phyloP scores from a whole-genome alignment of 176 grass and related monocot genomes.

The Lolium rigidum region DNA sequence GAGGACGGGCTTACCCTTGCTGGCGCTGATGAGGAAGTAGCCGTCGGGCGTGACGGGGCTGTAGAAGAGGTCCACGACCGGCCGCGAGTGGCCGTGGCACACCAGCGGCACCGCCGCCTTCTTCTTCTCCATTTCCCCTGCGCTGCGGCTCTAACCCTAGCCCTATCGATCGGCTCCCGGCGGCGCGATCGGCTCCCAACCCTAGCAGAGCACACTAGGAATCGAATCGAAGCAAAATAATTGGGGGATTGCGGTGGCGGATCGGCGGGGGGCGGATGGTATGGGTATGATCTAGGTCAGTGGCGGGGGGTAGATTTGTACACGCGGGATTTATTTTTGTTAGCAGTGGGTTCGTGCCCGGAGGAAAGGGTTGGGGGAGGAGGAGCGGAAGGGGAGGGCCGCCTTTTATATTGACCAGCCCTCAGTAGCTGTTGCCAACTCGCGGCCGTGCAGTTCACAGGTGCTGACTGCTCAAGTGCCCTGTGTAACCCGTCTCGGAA shows the following conservation, averaged over 20 bases:
- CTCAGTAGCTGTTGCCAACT: not conserved
- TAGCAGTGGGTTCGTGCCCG: slow-evolving; percentile 16
- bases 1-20: slow-evolving; percentile 89
- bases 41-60: slow-evolving; percentile 77
- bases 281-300: slow-evolving; percentile 6
- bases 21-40: slow-evolving; percentile 95
- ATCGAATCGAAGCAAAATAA: slow-evolving; percentile 19
- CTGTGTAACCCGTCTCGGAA: too few relatives aligned
- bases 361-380: slow-evolving; percentile 14
- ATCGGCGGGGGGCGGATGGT: not conserved
- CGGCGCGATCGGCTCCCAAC: slow-evolving; percentile 24
- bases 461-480: too few relatives aligned
- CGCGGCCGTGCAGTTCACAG: not conserved
- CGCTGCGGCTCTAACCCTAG: slow-evolving; percentile 3
- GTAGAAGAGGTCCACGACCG: slow-evolving; percentile 91
- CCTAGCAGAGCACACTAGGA: slow-evolving; percentile 7
- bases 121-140: slow-evolving; percentile 24
- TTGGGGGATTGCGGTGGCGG: not conserved
- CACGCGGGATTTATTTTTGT: slow-evolving; percentile 34
- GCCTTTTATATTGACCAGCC: not conserved
- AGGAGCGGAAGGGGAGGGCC: not conserved
- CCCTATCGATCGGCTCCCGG: slow-evolving; percentile 24
- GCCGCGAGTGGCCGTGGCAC: slow-evolving; percentile 80
- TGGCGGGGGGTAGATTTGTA: slow-evolving; percentile 30
- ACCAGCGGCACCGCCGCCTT: slow-evolving; percentile 25